Evolutionary conservation across 1,139 yeast species (phyloP).

Genomic region (Hyphopichia pseudoburtonii): DNA sequence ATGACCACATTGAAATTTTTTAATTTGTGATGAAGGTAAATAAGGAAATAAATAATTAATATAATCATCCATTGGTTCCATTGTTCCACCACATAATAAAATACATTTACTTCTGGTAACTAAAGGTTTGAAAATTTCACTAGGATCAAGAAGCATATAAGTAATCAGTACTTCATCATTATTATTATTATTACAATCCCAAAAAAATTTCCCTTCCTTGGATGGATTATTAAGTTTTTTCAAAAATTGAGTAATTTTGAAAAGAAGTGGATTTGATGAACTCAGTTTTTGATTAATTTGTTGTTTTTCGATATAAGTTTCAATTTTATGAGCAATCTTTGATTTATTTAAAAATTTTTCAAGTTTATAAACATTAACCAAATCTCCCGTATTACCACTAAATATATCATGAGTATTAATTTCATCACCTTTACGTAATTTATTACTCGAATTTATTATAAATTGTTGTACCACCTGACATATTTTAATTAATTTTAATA

Average conservation of each 20-base stretch:
- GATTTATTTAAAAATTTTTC: constrained; percentile 64
- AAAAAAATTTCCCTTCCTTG: constrained; percentile 77
- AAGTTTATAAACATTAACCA: constrained; percentile 67
- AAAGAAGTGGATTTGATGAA: constrained; percentile 57
- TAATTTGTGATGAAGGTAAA: constrained; percentile 36
- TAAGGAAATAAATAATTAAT: constrained; percentile 66
- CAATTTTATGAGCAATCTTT: constrained; percentile 83
- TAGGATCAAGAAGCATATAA: constrained; percentile 81
- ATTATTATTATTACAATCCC: constrained; percentile 39
- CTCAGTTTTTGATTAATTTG: constrained; percentile 8
- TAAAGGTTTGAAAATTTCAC: constrained; percentile 64
- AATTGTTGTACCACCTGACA: constrained; percentile 53
- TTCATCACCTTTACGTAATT: constrained; percentile 51
- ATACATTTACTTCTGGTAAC: constrained; percentile 70
- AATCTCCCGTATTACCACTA: constrained; percentile 60
- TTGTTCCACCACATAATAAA: constrained; percentile 90
- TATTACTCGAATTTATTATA: constrained; percentile 23
- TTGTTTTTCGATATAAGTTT: constrained; percentile 59
- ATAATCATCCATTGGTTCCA: constrained; percentile 86
- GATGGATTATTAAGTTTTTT: constrained; percentile 71
- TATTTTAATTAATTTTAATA: constrained; percentile 62
- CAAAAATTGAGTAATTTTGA: constrained; percentile 65
- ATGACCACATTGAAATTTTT: constrained; percentile 76
- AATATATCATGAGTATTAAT: constrained; percentile 56
- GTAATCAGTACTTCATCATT: constrained; percentile 39